phyloP scores from a whole-genome alignment of 768 basidiomycete species.

The Daedaleopsis nitida region DNA sequence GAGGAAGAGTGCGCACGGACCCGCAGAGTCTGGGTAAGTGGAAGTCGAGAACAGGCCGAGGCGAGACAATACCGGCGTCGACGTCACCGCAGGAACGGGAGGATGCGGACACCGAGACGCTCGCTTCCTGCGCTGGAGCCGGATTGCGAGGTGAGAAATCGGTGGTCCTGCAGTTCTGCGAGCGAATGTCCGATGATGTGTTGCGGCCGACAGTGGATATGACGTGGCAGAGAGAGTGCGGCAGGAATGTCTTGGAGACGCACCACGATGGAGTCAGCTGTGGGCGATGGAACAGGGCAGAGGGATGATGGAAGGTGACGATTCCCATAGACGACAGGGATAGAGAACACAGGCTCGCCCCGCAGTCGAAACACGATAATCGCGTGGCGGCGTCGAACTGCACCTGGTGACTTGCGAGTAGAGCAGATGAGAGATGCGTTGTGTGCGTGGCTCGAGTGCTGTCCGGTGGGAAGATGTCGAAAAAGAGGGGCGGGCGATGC shows the following conservation, averaged over 20 bases:
- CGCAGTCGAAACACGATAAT: slow-evolving; percentile 18
- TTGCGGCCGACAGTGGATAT: slow-evolving; percentile 5
- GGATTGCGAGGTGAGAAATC: not conserved
- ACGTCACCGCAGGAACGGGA: not conserved
- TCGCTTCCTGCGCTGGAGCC: not conserved
- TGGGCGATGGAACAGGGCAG: slow-evolving; percentile 12
- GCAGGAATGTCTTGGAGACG: slow-evolving; percentile 11
- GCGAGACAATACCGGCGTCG: not conserved
- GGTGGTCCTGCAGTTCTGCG: not conserved
- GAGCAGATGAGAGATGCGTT: slow-evolving; percentile 10
- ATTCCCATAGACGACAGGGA: slow-evolving; percentile 13
- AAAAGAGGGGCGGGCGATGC: slow-evolving; percentile 15
- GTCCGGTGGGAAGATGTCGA: slow-evolving; percentile 1
- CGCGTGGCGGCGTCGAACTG: slow-evolving; percentile 10
- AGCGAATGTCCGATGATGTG: not conserved
- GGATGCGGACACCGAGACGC: not conserved
- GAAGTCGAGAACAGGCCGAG: not conserved
- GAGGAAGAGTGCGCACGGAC: not conserved
- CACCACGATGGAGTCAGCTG: slow-evolving; percentile 19
- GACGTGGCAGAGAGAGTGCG: slow-evolving; percentile 6
- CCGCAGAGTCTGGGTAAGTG: not conserved
- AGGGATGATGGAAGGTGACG: slow-evolving; percentile 13
- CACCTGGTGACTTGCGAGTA: slow-evolving; percentile 13
- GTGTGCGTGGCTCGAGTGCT: slow-evolving; percentile 2
- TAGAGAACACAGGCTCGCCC: not conserved